A percentile compares a stretch with the other conserved stretches of the same genome.
Conservation (phyloP, 306 rosid species). For the Sphenostylis stenocarpa region DNA sequence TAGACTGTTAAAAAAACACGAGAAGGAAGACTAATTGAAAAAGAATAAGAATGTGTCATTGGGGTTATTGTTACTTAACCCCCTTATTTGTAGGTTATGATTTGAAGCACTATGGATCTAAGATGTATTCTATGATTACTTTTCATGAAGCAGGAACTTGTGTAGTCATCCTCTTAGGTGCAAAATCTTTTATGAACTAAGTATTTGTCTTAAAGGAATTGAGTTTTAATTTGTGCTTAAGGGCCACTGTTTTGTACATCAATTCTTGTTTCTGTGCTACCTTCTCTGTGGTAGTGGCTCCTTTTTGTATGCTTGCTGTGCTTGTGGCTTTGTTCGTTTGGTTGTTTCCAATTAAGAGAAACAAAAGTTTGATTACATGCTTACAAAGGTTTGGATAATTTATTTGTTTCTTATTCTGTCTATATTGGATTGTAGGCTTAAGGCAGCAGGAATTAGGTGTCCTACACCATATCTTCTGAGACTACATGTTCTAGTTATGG, state of each 20-base stretch:
- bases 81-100: background rate
- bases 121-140: background rate
- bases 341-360: background rate
- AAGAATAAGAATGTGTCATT: background rate
- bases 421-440: constrained; percentile 59
- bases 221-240: background rate
- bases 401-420: constrained; percentile 3
- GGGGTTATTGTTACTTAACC: background rate
- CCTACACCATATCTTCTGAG: constrained; percentile 64
- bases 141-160: background rate
- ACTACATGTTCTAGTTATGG: constrained; percentile 86
- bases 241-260: background rate
- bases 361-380: constrained; percentile 11
- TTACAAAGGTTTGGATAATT: background rate
- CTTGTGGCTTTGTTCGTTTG: background rate
- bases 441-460: constrained; percentile 83
- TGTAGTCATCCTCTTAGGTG: background rate
- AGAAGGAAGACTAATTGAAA: background rate
- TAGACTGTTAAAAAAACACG: background rate
- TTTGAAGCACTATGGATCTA: background rate
- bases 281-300: background rate
- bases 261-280: background rate
- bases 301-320: background rate
- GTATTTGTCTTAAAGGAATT: background rate
- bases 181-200: background rate